Evolutionary conservation across 768 basidiomycete genomes (phyloP).

Genomic region (Leucogyrophana mollusca): DNA sequence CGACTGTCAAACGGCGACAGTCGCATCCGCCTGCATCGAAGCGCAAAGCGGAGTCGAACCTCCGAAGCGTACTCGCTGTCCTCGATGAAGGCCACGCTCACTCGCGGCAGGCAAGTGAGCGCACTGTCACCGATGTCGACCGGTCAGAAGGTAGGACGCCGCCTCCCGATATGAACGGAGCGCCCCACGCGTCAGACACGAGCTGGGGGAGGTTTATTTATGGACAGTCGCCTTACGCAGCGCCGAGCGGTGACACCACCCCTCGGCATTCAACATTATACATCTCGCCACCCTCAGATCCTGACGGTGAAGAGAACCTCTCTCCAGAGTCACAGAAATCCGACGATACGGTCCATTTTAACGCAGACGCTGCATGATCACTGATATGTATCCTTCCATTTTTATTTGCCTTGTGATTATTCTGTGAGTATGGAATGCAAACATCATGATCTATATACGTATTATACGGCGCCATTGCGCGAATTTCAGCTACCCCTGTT

Average conservation of each 20-base stretch:
- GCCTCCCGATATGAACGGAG: conserved; percentile 28
- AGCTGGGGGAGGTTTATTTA: conserved; percentile 42
- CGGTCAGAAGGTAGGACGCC: conserved; percentile 18
- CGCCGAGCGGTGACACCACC: conserved; percentile 39
- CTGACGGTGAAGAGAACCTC: conserved; percentile 17
- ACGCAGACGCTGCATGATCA: too few species aligned
- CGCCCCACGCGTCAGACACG: conserved; percentile 25
- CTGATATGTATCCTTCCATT: not conserved
- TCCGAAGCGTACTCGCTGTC: conserved; percentile 68
- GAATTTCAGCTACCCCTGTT: conserved; percentile 1
- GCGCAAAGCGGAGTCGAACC: conserved; percentile 64
- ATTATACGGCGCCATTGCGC: not conserved
- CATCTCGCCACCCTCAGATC: conserved; percentile 19
- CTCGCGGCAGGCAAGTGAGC: conserved; percentile 29
- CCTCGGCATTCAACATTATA: conserved; percentile 42
- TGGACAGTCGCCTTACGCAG: conserved; percentile 35
- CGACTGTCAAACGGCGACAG: conserved; percentile 43
- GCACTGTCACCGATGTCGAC: conserved; percentile 7
- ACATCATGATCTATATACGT: conserved; percentile 1
- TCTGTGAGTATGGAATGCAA: conserved; percentile 9
- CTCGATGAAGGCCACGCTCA: conserved; percentile 57
- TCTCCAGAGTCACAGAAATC: conserved; percentile 11
- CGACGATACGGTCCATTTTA: conserved; percentile 17
- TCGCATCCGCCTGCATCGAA: conserved; percentile 43
- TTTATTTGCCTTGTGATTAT: conserved; percentile 8